Evolutionary conservation across 495 filamentous ascomycete genomes (phyloP), one percentile per base, ranked within the genome.

Genomic region (Usnea hakonensis): DNA sequence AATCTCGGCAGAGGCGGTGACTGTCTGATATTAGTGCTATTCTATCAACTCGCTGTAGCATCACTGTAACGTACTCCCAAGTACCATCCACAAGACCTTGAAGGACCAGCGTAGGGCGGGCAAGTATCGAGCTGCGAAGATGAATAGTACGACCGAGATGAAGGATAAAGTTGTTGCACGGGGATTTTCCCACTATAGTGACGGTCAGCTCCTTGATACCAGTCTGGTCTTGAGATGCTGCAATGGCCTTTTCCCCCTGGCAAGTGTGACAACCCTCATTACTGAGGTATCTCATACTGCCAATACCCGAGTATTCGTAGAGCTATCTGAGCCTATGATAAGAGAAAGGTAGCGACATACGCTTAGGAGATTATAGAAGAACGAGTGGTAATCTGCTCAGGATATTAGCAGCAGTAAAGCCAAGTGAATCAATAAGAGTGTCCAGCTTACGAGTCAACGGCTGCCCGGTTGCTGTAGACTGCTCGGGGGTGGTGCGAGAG

Each of bases 61-160:
- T 19, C 21, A 38, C 48, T 14, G 0, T 21, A 65, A 77, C 83
- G 70, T 75, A 87, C 85, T 75, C 68, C 85, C 86, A 61, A 89
- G 77, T 54, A 78, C 73, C 58, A 87, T 75, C 75, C 89, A 97
- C 40, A 88, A 78, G 65, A 86, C 79, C 81, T 95, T 96, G 78
- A 99, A 90, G 38, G 83, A 78, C 79, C 90, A 97, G 70, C 92
- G 87, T 63, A 95, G 76, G 54, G 97, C 78, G 71, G 92, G 89
- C 61, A 99, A 79, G 72, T 95, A 99, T 73, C 91, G 90, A 74
- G 85, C 84, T 68, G 87, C 85, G 76, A 96, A 89, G 75, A 99
- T 97, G 77, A 89, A 81, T 52, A 85, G 72, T 56, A 97, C 81
- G 55, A 86, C 76, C 64, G 82, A 78, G 70, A 81, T 79, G 69